Evolutionary conservation across 1,284 basidiomycete genomes (phyloP).

Genomic region (Puccinia triticina): DNA sequence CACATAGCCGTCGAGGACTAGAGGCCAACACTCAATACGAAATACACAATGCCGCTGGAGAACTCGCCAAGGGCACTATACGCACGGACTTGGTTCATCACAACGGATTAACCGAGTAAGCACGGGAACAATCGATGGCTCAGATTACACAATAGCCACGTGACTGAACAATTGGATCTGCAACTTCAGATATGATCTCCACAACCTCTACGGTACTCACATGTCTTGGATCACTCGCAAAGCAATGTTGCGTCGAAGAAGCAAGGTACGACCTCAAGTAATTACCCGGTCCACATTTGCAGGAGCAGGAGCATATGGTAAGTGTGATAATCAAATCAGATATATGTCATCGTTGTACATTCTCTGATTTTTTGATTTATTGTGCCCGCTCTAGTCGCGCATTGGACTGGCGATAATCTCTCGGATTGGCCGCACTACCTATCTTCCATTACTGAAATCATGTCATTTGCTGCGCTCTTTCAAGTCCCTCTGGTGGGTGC

Average conservation of each 20-base stretch:
- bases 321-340: conserved; percentile 75
- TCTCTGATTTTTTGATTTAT: conserved; percentile 60
- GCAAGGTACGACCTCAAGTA: conserved; percentile 65
- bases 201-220: conserved; percentile 73
- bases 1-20: background rate
- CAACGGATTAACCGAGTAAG: conserved; percentile 70
- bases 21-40: conserved; percentile 63
- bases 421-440: conserved; percentile 54
- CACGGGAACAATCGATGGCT: conserved; percentile 62
- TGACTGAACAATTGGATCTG: background rate
- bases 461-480: conserved; percentile 69
- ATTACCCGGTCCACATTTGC: conserved; percentile 75
- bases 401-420: conserved; percentile 46
- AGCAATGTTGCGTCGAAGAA: conserved; percentile 65
- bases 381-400: background rate
- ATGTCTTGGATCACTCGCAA: conserved; percentile 70
- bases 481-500: conserved; percentile 72
- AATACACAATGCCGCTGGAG: conserved; percentile 66
- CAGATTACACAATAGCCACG: conserved; percentile 37
- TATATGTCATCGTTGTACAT: conserved; percentile 61
- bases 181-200: conserved; percentile 55
- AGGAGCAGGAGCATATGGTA: conserved; percentile 67
- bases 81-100: conserved; percentile 66
- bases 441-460: conserved; percentile 68
- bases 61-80: conserved; percentile 57